Conservation (phyloP, 225 moss, liverwort and hornwort genomes). For the Bryum argenteum region DNA sequence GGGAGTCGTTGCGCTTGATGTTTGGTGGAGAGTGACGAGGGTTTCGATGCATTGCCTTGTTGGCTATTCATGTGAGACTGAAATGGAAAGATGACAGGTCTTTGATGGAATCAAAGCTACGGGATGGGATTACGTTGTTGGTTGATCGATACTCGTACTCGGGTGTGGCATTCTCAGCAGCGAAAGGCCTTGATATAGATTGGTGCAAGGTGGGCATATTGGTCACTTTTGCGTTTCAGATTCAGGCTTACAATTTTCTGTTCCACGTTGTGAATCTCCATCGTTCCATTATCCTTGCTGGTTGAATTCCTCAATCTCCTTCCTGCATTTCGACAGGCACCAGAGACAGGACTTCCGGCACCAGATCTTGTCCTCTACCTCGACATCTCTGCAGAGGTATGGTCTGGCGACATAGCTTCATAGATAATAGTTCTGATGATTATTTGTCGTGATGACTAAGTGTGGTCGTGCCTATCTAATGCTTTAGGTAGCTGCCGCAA, state of each 20-base stretch:
- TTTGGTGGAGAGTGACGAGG: background rate
- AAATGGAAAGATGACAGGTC: slow-evolving; percentile 53
- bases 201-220: slow-evolving; percentile 79
- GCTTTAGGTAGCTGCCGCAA: slow-evolving; percentile 72
- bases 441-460: background rate
- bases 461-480: background rate
- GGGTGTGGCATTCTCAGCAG: slow-evolving; percentile 93
- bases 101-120: slow-evolving; percentile 76
- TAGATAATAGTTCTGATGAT: background rate
- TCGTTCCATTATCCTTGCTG: slow-evolving; percentile 13
- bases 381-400: slow-evolving; percentile 84
- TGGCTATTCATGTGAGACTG: slow-evolving; percentile 19
- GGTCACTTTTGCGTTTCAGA: background rate
- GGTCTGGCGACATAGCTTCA: background rate
- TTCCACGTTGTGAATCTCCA: background rate
- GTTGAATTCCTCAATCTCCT: background rate
- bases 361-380: slow-evolving; percentile 94
- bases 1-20: background rate
- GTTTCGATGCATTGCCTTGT: background rate
- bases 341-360: slow-evolving; percentile 85
- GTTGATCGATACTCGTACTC: slow-evolving; percentile 95
- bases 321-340: slow-evolving; percentile 51
- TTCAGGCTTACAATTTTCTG: background rate
- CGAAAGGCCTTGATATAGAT: slow-evolving; percentile 83
- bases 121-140: slow-evolving; percentile 70